phyloP scores from a whole-genome alignment of 2,329 filamentous ascomycete species.

The Exserohilum turcica region DNA sequence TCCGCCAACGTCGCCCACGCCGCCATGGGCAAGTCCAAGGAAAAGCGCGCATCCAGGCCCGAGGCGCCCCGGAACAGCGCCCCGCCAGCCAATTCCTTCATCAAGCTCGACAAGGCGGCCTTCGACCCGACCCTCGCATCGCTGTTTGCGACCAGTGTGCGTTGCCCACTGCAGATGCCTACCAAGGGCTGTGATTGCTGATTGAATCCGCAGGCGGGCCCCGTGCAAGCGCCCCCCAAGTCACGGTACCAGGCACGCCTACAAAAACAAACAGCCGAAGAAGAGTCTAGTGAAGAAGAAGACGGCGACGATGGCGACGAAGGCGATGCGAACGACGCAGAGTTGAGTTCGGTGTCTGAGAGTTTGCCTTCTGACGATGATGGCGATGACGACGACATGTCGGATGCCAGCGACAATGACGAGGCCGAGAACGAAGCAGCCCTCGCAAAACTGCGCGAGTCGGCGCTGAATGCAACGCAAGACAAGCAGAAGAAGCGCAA shows the following conservation, averaged over 20 bases:
- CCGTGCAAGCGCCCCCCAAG: constrained; percentile 47
- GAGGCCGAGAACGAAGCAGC: constrained; percentile 31
- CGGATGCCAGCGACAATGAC: constrained; percentile 26
- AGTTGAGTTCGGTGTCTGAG: constrained; percentile 23
- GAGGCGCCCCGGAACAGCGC: constrained; percentile 15
- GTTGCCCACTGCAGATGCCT: constrained; percentile 17
- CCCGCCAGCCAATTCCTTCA: constrained; percentile 26
- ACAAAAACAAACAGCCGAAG: constrained; percentile 26
- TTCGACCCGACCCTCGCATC: constrained; percentile 54
- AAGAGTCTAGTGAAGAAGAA: constrained; percentile 57
- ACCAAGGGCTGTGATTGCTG: constrained; percentile 11
- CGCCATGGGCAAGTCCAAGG: constrained; percentile 44
- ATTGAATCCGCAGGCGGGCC: constrained; percentile 37
- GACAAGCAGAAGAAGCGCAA: constrained; percentile 48
- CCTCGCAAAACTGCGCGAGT: constrained; percentile 34
- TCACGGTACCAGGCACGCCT: constrained; percentile 45
- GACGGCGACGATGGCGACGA: constrained; percentile 54
- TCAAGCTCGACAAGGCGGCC: constrained; percentile 40
- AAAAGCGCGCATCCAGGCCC: constrained; percentile 28
- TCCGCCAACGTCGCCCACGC: constrained; percentile 12
- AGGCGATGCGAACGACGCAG: constrained; percentile 49
- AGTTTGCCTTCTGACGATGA: constrained; percentile 20
- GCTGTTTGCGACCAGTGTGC: constrained; percentile 53
- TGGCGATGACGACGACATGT: constrained; percentile 38
- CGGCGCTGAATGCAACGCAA: constrained; percentile 34